A percentile compares a stretch with the other conserved stretches of the same genome.
phyloP scores from a whole-genome alignment of 2,329 filamentous ascomycete species.

The Achaetomium macrosporum region DNA sequence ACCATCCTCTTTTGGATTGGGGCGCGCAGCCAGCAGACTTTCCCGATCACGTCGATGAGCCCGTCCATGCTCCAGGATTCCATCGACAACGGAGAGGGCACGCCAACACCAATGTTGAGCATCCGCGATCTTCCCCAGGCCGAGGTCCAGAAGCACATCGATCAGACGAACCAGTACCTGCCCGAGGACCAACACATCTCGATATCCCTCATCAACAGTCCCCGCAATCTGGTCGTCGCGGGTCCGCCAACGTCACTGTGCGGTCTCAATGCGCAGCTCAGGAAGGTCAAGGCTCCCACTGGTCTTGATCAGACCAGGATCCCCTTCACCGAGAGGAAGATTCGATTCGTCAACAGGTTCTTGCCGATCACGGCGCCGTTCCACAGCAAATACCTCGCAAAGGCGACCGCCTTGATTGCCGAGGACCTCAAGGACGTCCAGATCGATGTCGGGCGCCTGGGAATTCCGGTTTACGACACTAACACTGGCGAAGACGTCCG shows the following conservation, averaged over 20 bases:
- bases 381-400: constrained; percentile 87
- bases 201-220: constrained; percentile 94
- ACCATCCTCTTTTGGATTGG: constrained; percentile 99
- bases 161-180: constrained; percentile 94
- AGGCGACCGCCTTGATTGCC: constrained; percentile 76
- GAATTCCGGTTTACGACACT: constrained; percentile 84
- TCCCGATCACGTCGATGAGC: constrained; percentile 88
- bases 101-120: constrained; percentile 94
- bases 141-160: constrained; percentile 92
- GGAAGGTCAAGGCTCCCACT: constrained; percentile 97
- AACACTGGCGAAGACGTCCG: constrained; percentile 82
- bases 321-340: constrained; percentile 90
- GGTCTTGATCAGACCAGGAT: constrained; percentile 92
- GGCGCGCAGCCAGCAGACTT: constrained; percentile 92
- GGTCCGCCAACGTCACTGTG: constrained; percentile 94
- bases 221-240: constrained; percentile 92
- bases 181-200: constrained; percentile 88
- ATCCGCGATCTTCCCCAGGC: constrained; percentile 85
- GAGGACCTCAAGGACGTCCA: constrained; percentile 79
- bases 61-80: constrained; percentile 90
- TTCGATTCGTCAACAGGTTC: constrained; percentile 95
- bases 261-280: constrained; percentile 87
- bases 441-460: constrained; percentile 67
- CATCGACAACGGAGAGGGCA: constrained; percentile 88
- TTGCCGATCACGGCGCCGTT: constrained; percentile 96